Evolutionary conservation across 345 rosid genomes (phyloP), one percentile per base, ranked within the genome.

Genomic region (Reutealis trisperma): DNA sequence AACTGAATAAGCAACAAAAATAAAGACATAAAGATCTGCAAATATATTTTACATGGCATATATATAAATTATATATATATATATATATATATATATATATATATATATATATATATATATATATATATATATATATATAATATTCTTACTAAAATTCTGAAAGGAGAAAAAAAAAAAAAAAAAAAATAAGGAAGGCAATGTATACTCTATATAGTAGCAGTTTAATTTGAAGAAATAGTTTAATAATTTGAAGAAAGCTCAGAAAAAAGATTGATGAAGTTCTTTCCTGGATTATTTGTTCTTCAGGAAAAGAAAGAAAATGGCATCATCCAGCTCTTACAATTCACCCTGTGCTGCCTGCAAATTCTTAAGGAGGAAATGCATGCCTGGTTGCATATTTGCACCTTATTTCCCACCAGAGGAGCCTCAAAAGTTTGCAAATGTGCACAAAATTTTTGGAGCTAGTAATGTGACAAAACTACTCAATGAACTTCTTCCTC

Each of bases 271-370:
- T 76, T 76, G 75, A 68, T 74, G 73, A 52, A 30, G n/a, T 81
- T 49, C 51, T 52, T 64, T 52, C 59, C 25, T 63, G 22, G 44
- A 41, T 4, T 12, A 19, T 41, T 73, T 30, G 54, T 16, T 30
- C 45, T 73, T 62, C 78, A 62, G 14, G 63, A 75, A 59, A 72
- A 27, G 2, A 54, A 21, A 27, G 32, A 45, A 45, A 59, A 85
- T 88, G 85, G 91, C 96, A 34, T 90, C 94, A 55, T 78, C 93
- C 66, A 92, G 90, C 87, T 86, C 98, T 42, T 93, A 93, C 94
- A 94, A 90, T 85, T 89, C 97, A 63, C 98, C 98, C 64, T 94
- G 98, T 77, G 98, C 98, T 59, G 98, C 97, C 70, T 94, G 98
- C 94, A 94, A 94, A 83, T 90, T 91, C 83, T 82, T 94, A 81